These are phyloP conservation scores for Globisporangium nodosum DNA, from an alignment of 352 stramenopile species.

Conservation along the genomic window DNA sequence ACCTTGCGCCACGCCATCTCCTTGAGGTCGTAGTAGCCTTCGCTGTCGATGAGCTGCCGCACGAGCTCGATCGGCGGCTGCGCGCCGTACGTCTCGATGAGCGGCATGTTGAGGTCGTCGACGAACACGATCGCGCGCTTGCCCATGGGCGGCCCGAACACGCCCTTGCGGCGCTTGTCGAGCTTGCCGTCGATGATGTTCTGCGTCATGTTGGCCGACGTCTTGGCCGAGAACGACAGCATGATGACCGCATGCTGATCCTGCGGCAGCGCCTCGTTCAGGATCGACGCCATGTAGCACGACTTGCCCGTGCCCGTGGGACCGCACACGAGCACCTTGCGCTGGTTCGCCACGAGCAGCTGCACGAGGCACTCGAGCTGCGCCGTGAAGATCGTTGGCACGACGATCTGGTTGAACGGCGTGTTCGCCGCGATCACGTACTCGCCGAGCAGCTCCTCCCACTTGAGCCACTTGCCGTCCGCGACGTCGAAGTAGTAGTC, in stretches of 20 bases:
- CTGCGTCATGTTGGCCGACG: conserved; percentile 92
- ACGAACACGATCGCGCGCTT: conserved; percentile 89
- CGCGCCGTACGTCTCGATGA: conserved; percentile 91
- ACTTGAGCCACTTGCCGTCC: conserved; percentile 87
- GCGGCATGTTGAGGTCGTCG: conserved; percentile 95
- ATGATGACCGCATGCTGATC: conserved; percentile 85
- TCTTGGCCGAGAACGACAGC: conserved; percentile 92
- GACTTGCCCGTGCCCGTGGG: conserved; percentile 93
- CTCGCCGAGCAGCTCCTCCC: conserved; percentile 85
- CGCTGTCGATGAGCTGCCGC: conserved; percentile 87
- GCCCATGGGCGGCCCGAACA: conserved; percentile 87
- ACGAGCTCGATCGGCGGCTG: conserved; percentile 92
- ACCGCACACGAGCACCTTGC: conserved; percentile 88
- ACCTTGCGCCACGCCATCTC: conserved; percentile 91
- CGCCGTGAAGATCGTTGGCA: conserved; percentile 91
- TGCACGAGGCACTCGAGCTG: conserved; percentile 88
- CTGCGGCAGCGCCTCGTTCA: conserved; percentile 73
- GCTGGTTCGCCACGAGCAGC: conserved; percentile 72
- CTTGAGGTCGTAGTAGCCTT: conserved; percentile 92
- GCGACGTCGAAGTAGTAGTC: conserved; percentile 86
- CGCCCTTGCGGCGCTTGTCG: conserved; percentile 89
- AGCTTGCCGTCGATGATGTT: conserved; percentile 95
- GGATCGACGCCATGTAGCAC: conserved; percentile 86
- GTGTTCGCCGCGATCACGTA: conserved; percentile 85
- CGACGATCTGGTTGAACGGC: conserved; percentile 90